Evolutionary conservation across 306 rosid species (phyloP).

Genomic region (Gastrolobium bilobum): DNA sequence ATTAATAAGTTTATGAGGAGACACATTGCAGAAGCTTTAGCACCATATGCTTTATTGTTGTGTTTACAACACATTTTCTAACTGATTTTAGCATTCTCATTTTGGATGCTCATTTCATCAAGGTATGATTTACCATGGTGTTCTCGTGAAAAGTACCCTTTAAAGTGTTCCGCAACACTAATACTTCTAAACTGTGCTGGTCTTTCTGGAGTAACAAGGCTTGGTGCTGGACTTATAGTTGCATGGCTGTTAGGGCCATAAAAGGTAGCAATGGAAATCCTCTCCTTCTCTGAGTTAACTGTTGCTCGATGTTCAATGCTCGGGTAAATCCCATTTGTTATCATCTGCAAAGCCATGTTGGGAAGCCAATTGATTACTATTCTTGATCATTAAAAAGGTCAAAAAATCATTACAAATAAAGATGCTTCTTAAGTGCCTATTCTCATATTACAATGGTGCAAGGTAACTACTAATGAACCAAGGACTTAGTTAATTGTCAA

Average conservation of each 20-base stretch:
- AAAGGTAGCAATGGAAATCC: slow-evolving; percentile 61
- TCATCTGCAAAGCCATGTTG: slow-evolving; percentile 46
- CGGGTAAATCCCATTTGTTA: slow-evolving; percentile 55
- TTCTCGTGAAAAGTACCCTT: slow-evolving; percentile 24
- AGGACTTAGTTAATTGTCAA: neutral
- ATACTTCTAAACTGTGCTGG: slow-evolving; percentile 41
- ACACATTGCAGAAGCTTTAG: no score
- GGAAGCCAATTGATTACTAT: neutral
- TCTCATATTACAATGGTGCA: neutral
- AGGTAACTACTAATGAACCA: neutral
- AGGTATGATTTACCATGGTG: slow-evolving; percentile 54
- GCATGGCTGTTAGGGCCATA: slow-evolving; percentile 35
- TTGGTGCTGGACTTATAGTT: slow-evolving; percentile 58
- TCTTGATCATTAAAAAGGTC: neutral
- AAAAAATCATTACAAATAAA: neutral
- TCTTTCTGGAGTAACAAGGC: slow-evolving; percentile 45
- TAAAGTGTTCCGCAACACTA: slow-evolving; percentile 41
- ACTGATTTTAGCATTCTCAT: neutral
- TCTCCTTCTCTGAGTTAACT: slow-evolving; percentile 55
- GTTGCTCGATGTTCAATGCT: slow-evolving; percentile 57
- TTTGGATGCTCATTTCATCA: slow-evolving; percentile 24
- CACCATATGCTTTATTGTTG: no score
- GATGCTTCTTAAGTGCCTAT: neutral
- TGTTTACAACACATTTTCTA: neutral
- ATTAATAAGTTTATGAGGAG: no score